Conservation (phyloP, 129 eudicot genomes). For the Silybum marianum region DNA sequence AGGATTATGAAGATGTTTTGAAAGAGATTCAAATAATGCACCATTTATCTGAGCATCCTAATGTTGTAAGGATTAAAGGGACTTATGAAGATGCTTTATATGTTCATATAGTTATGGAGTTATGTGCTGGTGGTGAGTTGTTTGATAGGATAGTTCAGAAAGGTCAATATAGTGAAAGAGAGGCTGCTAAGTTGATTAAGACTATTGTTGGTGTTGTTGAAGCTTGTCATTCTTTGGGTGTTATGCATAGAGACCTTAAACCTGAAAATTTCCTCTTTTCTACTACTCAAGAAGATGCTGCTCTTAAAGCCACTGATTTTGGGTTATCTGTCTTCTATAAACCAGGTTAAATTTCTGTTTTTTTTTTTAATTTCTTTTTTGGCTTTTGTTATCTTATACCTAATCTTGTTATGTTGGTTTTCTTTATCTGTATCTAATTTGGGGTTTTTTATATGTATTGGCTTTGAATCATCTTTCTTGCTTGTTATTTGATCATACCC, state of each 20-base stretch:
- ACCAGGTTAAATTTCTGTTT: conserved; percentile 57
- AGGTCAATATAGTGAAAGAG: conserved; percentile 94
- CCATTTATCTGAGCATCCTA: conserved; percentile 74
- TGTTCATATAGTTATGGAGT: conserved; percentile 94
- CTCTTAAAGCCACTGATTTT: conserved; percentile 88
- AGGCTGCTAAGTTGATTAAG: conserved; percentile 78
- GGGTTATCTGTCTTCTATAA: conserved; percentile 91
- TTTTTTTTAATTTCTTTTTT: conserved; percentile 5
- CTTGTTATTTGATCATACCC: conserved; percentile 11
- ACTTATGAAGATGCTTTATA: conserved; percentile 74
- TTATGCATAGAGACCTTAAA: conserved; percentile 92
- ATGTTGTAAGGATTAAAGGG: conserved; percentile 81
- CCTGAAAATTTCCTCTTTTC: conserved; percentile 94
- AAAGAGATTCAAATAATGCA: conserved; percentile 99
- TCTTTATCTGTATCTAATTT: not conserved
- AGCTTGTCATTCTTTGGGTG: conserved; percentile 91
- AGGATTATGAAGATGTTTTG: conserved; percentile 88
- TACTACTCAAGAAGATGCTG: conserved; percentile 74
- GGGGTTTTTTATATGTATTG: conserved; percentile 11
- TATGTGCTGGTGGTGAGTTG: conserved; percentile 97
- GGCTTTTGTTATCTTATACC: conserved; percentile 8
- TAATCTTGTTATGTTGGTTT: conserved; percentile 13
- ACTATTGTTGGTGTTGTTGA: conserved; percentile 90
- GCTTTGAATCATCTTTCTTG: conserved; percentile 20
- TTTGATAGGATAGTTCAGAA: conserved; percentile 88